Base-by-base conservation (phyloP, 192 early-diverging fungal genomes). In the Coemansia sp. region DNA sequence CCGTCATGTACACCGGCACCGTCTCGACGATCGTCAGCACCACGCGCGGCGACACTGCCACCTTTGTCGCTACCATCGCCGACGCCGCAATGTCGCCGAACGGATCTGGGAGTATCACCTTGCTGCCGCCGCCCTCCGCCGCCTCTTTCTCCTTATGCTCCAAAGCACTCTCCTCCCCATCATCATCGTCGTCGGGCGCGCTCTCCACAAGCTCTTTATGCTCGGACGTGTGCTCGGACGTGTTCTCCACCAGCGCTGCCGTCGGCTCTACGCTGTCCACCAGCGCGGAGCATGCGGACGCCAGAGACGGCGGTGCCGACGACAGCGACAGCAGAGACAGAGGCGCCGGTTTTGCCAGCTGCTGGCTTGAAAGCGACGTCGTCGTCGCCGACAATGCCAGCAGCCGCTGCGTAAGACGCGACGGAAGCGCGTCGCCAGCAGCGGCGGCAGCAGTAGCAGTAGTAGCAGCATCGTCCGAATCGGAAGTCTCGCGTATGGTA, bases 11-110 rank as follows among this genome's bases (percentile, higher is more conserved):
- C 38, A 84, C 77, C 0, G 82, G 82, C 31, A 84, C 82, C 3
- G 77, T 79, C 42, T 84, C 82, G 40, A 84, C 81, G 6, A 83
- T 77, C 15, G 81, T 83, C 62, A 83, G 69, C 45, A 83, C 74
- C 2, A 78, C 71, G 14, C 76, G 76, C 20, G 81, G 81, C 60
- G 72, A 78, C 47, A 78, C 73, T 0, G 75, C 31, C 58, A 74
- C 51, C 40, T 70, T 82, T 12, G 74, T 82, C 20, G 74, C 75
- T 6, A 82, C 80, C 74, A 82, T 82, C 15, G 80, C 74, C 0
- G 74, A 73, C 2, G 80, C 59, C 11, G 70, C 57, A 19, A 82
- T 82, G 37, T 82, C 80, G 6, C 56, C 74, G 36, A 82, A 82
- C 17, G 75, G 80, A 24, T 82, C 75, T 0, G 80, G 74, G 25